These are phyloP conservation scores for Shiraia bambusicola DNA, from an alignment of 2,329 filamentous ascomycete genomes.

Conservation along the genomic window DNA sequence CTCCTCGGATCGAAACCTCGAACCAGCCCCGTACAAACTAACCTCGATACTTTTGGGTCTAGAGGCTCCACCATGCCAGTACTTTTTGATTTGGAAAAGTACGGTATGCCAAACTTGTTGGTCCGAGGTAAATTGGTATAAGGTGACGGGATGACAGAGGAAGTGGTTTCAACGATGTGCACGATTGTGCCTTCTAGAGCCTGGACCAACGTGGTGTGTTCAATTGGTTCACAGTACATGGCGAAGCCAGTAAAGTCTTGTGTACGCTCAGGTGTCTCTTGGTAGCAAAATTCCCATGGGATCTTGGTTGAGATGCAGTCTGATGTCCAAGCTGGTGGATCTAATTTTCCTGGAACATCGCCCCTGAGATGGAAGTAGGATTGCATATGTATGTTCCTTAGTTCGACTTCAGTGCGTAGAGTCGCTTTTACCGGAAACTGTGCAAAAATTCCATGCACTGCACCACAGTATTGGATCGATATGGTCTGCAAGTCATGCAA, in stretches of 20 bases:
- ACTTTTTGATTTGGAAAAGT: conserved; percentile 53
- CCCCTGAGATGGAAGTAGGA: conserved; percentile 67
- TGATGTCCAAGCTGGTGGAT: conserved; percentile 51
- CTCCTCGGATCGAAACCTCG: conserved; percentile 63
- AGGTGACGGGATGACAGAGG: conserved; percentile 31
- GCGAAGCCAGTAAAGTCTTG: conserved; percentile 63
- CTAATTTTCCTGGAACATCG: conserved; percentile 12
- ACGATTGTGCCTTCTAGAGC: conserved; percentile 71
- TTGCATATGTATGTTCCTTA: conserved; percentile 75
- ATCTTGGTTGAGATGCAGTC: conserved; percentile 57
- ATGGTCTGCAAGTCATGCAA: conserved; percentile 54
- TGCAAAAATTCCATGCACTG: conserved; percentile 60
- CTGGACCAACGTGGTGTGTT: conserved; percentile 60
- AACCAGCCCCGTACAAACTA: conserved; percentile 68
- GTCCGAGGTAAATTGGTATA: conserved; percentile 41
- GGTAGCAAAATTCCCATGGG: conserved; percentile 66
- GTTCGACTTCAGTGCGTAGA: conserved; percentile 63
- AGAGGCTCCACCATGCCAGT: conserved; percentile 53
- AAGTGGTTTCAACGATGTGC: conserved; percentile 64
- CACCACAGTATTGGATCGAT: conserved; percentile 37
- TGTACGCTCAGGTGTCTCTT: conserved; percentile 47
- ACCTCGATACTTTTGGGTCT: conserved; percentile 60
- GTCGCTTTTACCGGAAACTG: conserved; percentile 41
- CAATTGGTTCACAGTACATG: conserved; percentile 66
- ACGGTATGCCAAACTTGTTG: conserved; percentile 60